Conservation (phyloP, 257 asterid species). For the Thymus mandschuricus region DNA sequence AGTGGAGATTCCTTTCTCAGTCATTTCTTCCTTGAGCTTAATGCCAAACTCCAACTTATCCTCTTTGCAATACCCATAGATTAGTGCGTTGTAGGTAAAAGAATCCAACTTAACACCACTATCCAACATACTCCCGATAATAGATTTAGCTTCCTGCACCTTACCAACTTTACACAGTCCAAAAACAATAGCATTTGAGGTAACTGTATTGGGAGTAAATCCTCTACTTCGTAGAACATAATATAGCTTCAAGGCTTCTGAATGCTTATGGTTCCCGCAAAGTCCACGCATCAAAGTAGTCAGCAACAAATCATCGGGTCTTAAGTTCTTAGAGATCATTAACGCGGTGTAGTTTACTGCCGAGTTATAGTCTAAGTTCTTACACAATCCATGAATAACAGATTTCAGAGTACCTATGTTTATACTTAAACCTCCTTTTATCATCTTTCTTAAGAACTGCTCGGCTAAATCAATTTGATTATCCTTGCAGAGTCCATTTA, state of each 20-base stretch:
- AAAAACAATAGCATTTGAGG: slow-evolving; percentile 80
- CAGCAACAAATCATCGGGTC: slow-evolving; percentile 65
- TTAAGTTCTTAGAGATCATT: slow-evolving; percentile 59
- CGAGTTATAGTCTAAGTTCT: slow-evolving; percentile 45
- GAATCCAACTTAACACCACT: slow-evolving; percentile 51
- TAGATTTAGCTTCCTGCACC: slow-evolving; percentile 51
- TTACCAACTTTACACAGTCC: slow-evolving; percentile 71
- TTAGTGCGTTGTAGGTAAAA: slow-evolving; percentile 70
- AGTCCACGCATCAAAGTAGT: slow-evolving; percentile 73
- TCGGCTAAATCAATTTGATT: slow-evolving; percentile 63
- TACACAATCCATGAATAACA: slow-evolving; percentile 55
- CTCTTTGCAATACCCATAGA: slow-evolving; percentile 68
- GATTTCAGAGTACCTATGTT: slow-evolving; percentile 54
- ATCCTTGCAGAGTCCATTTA: slow-evolving; percentile 65
- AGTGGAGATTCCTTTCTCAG: slow-evolving; percentile 52
- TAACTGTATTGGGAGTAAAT: slow-evolving; percentile 54
- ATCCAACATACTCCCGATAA: slow-evolving; percentile 56
- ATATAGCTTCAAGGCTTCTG: slow-evolving; percentile 70
- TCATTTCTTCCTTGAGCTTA: slow-evolving; percentile 76
- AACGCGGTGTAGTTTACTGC: slow-evolving; percentile 56
- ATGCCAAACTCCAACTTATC: slow-evolving; percentile 59
- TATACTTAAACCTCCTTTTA: slow-evolving; percentile 49
- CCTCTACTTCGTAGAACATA: slow-evolving; percentile 56
- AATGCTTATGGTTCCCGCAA: slow-evolving; percentile 64
- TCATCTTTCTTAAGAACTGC: slow-evolving; percentile 59